Evolutionary conservation across 345 rosid genomes (phyloP).

Genomic region (Firmiana major): DNA sequence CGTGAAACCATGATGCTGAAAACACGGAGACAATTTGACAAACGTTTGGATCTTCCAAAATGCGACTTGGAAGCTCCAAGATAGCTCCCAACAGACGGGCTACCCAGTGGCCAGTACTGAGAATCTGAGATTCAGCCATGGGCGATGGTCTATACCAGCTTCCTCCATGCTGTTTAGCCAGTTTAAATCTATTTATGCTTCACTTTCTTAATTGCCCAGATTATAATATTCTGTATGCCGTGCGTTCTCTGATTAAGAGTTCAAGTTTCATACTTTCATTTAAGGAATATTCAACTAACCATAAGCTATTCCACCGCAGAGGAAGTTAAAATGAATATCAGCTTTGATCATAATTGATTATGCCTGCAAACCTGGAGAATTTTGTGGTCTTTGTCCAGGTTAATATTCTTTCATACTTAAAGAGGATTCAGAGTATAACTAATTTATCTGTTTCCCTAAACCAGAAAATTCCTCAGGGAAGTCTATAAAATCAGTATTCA

Average conservation of each 20-base stretch:
- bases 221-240: not conserved
- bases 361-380: not conserved
- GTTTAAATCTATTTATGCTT: not conserved
- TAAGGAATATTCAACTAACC: too few relatives aligned
- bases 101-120: not conserved
- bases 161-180: not conserved
- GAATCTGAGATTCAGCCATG: not conserved
- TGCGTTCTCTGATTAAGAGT: too few relatives aligned
- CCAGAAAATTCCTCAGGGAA: not conserved
- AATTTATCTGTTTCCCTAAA: not conserved
- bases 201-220: not conserved
- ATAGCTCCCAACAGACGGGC: not conserved
- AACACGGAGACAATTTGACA: constrained; percentile 22
- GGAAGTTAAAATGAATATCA: not conserved
- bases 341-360: not conserved
- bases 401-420: not conserved
- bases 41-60: not conserved
- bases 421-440: not conserved
- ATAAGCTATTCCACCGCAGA: not conserved
- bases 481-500: not conserved
- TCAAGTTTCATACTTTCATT: too few relatives aligned
- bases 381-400: not conserved
- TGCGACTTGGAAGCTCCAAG: not conserved
- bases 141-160: not conserved
- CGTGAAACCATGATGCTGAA: constrained; percentile 28